A percentile compares a stretch with the other conserved stretches of the same genome.
phyloP scores from a whole-genome alignment of 2,329 filamentous ascomycete species.

The Tolypocladium tundrense region DNA sequence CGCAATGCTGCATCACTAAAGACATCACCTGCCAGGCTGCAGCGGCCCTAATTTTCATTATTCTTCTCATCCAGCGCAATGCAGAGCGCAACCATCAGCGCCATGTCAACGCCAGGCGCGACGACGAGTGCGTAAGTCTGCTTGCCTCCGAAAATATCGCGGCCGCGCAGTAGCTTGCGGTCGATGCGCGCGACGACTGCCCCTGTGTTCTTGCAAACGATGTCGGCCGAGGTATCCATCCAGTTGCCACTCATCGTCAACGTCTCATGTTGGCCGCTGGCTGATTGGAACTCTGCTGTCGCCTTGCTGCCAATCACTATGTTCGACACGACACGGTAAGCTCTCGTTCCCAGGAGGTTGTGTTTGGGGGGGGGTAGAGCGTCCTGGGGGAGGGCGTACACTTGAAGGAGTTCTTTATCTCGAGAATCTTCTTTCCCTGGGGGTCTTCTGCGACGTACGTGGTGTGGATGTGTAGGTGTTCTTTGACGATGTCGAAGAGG shows the following conservation, averaged over 20 bases:
- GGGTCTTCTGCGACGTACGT: constrained; percentile 40
- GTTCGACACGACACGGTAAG: background rate
- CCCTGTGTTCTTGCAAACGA: constrained; percentile 40
- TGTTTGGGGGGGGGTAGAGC: too few relatives aligned
- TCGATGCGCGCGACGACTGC: constrained; percentile 47
- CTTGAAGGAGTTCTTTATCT: constrained; percentile 38
- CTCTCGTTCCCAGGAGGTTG: background rate
- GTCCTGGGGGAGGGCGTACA: background rate
- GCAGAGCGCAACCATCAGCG: constrained; percentile 55
- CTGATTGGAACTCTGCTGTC: constrained; percentile 45
- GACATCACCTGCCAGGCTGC: background rate
- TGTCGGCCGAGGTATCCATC: constrained; percentile 46
- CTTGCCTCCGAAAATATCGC: constrained; percentile 48
- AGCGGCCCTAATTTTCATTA: constrained; percentile 11
- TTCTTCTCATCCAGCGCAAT: constrained; percentile 60
- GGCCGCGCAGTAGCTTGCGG: constrained; percentile 45
- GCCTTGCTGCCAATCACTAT: constrained; percentile 44
- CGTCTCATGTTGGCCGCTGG: constrained; percentile 28
- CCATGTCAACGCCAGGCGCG: constrained; percentile 55
- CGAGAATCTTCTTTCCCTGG: constrained; percentile 35
- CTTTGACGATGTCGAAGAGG: constrained; percentile 48
- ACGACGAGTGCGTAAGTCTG: constrained; percentile 55
- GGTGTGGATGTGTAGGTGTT: constrained; percentile 37
- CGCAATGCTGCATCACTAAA: background rate
- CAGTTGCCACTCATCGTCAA: constrained; percentile 53